These are phyloP conservation scores for Fusarium veterinarium DNA, from an alignment of 2,329 filamentous ascomycete genomes.

Conservation along the genomic window DNA sequence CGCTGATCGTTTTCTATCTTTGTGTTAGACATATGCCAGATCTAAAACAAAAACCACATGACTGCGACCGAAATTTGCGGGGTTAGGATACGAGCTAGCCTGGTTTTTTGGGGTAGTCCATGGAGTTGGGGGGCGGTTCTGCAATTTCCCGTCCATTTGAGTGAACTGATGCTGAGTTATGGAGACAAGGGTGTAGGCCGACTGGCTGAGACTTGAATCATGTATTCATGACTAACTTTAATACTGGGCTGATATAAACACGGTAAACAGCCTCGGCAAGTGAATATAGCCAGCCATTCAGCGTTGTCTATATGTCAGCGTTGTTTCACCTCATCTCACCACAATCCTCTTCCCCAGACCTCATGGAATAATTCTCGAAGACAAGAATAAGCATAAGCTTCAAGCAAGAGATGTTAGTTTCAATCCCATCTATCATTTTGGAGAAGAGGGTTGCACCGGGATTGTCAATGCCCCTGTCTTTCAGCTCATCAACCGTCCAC, in stretches of 20 bases:
- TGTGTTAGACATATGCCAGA: slow-evolving; percentile 17
- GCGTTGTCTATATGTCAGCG: not conserved
- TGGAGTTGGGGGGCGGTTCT: not conserved
- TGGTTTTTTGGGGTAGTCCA: not conserved
- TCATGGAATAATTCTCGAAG: slow-evolving; percentile 2
- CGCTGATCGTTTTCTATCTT: slow-evolving; percentile 17
- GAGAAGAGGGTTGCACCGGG: slow-evolving; percentile 2
- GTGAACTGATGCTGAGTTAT: not conserved
- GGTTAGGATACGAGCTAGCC: not conserved
- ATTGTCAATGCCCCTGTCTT: not conserved
- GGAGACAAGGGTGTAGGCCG: not conserved
- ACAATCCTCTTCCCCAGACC: not conserved
- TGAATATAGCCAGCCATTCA: slow-evolving; percentile 1
- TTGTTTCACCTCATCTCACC: not conserved
- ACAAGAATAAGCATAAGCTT: not conserved
- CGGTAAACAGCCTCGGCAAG: not conserved
- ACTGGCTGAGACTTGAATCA: not conserved
- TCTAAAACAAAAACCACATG: slow-evolving; percentile 9
- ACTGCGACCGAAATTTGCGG: slow-evolving; percentile 17
- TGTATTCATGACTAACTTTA: not conserved
- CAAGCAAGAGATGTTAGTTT: not conserved
- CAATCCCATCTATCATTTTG: not conserved
- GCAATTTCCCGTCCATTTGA: slow-evolving; percentile 2
- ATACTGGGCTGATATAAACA: not conserved
- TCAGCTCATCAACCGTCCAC: slow-evolving; percentile 23